These are phyloP conservation scores for Cymodocea nodosa DNA, from an alignment of 116 monocot species.

Conservation along the genomic window DNA sequence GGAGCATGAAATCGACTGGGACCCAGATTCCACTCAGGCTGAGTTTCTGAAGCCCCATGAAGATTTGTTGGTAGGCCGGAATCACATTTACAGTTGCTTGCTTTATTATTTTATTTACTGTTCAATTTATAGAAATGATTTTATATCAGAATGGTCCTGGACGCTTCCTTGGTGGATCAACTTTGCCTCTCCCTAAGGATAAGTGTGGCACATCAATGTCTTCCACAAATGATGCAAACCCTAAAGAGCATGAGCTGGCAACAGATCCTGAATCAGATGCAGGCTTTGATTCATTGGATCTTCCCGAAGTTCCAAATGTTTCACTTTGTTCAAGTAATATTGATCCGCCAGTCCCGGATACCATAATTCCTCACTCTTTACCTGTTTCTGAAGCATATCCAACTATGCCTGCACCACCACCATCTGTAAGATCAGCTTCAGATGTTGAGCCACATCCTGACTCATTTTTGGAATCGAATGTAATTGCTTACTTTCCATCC, in stretches of 20 bases:
- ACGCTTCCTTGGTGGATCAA: constrained; percentile 30
- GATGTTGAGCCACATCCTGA: constrained; percentile 1
- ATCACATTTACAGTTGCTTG: not conserved
- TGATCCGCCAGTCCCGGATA: constrained; percentile 11
- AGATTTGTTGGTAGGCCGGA: constrained; percentile 72
- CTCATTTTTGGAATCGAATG: constrained; percentile 11
- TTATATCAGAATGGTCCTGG: constrained; percentile 68
- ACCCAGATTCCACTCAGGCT: constrained; percentile 61
- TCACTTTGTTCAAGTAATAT: constrained; percentile 20
- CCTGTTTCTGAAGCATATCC: constrained; percentile 19
- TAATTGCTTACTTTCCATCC: not conserved
- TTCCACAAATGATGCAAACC: constrained; percentile 15
- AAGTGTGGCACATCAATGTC: constrained; percentile 24
- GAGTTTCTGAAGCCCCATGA: constrained; percentile 77
- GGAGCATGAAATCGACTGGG: constrained; percentile 96
- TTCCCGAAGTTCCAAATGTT: constrained; percentile 85
- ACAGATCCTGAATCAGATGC: constrained; percentile 35
- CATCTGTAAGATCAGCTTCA: constrained; percentile 5
- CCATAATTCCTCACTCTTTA: not conserved
- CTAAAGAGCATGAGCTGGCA: constrained; percentile 27
- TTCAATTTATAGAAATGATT: not conserved
- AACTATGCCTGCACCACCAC: not conserved
- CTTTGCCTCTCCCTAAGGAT: constrained; percentile 40
- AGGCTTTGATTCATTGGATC: constrained; percentile 45
- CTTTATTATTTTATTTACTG: not conserved